Percentiles rank a stretch among this genome's conserved stretches.
phyloP scores from a whole-genome alignment of 1,284 basidiomycete genomes.

The Sporisorium sorghi region DNA sequence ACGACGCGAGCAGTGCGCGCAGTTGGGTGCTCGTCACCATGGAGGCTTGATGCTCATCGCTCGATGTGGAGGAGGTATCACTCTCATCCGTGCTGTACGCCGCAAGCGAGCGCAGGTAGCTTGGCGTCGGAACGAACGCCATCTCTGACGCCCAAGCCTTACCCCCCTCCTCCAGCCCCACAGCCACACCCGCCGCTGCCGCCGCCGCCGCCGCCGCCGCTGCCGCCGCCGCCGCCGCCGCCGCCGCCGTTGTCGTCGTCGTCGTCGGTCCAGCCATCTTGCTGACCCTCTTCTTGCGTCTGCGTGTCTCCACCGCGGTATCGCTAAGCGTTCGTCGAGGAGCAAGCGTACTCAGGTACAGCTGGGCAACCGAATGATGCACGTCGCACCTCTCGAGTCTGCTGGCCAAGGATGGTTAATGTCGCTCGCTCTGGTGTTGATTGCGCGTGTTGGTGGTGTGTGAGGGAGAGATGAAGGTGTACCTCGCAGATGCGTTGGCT shows the following conservation, averaged over 20 bases:
- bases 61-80: slow-evolving; percentile 13
- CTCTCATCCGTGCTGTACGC: slow-evolving; percentile 14
- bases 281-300: neutral
- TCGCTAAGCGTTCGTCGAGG: slow-evolving; percentile 1
- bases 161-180: too few species aligned
- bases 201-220: too few species aligned
- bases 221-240: too few species aligned
- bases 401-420: neutral
- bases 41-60: too few species aligned
- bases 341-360: slow-evolving; percentile 28
- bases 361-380: slow-evolving; percentile 33
- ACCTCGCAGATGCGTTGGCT: slow-evolving; percentile 1
- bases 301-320: neutral
- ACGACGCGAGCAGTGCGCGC: slow-evolving; percentile 68
- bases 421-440: neutral
- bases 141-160: neutral
- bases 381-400: slow-evolving; percentile 34
- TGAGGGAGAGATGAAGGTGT: slow-evolving; percentile 5
- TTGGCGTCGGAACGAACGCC: slow-evolving; percentile 2
- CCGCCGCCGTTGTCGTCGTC: too few species aligned
- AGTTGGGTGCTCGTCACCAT: slow-evolving; percentile 52
- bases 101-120: slow-evolving; percentile 5
- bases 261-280: neutral
- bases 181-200: too few species aligned
- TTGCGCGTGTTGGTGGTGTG: neutral